These are phyloP conservation scores for Pholiota microspora DNA, from an alignment of 768 basidiomycete genomes.

Conservation along the genomic window DNA sequence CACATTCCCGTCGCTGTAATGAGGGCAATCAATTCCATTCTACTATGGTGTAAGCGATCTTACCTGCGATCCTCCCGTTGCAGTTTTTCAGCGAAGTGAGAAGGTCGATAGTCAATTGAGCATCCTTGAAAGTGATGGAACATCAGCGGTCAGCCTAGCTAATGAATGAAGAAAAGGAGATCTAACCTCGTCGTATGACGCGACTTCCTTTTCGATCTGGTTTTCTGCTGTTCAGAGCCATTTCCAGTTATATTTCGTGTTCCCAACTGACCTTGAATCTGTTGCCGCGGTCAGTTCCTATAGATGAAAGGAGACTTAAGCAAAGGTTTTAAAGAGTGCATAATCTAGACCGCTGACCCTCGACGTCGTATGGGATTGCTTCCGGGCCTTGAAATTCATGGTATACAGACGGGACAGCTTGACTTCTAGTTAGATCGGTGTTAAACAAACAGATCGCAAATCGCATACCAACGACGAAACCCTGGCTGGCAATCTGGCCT, in stretches of 20 bases:
- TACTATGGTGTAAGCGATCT: constrained; percentile 16
- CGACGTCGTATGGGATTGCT: constrained; percentile 82
- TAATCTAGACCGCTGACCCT: constrained; percentile 48
- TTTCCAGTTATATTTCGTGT: not conserved
- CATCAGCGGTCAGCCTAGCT: not conserved
- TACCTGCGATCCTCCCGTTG: constrained; percentile 88
- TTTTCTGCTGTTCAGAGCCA: not conserved
- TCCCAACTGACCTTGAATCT: constrained; percentile 67
- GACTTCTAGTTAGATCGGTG: not conserved
- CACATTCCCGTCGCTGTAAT: constrained; percentile 84
- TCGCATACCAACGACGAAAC: constrained; percentile 72
- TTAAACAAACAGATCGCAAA: not conserved
- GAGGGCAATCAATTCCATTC: constrained; percentile 5
- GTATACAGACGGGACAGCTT: constrained; percentile 82
- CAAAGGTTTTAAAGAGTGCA: not conserved
- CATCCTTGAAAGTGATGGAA: constrained; percentile 52
- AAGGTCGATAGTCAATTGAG: constrained; percentile 73
- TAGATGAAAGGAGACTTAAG: not conserved
- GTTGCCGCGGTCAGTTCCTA: constrained; percentile 71
- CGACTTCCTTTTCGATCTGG: constrained; percentile 84
- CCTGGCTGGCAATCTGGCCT: constrained; percentile 84
- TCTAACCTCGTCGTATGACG: constrained; percentile 83
- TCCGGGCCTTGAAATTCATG: constrained; percentile 94
- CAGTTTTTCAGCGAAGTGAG: constrained; percentile 74
- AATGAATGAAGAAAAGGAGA: not conserved